Evolutionary conservation across 2,329 filamentous ascomycete genomes (phyloP).

Genomic region (Alternaria sp.): DNA sequence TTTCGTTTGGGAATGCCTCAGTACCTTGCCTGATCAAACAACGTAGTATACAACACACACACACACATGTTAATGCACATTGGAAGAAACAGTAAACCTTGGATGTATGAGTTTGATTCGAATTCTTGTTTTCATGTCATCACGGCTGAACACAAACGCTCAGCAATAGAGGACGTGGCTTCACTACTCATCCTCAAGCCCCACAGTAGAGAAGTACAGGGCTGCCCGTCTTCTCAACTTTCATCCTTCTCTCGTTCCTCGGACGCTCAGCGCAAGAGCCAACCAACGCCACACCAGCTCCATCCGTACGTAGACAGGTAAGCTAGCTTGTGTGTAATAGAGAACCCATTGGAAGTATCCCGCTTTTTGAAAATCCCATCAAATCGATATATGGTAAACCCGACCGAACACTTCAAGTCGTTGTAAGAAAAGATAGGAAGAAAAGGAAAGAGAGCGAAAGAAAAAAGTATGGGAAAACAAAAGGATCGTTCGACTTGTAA

Average conservation of each 20-base stretch:
- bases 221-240: constrained; percentile 17
- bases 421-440: constrained; percentile 20
- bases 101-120: not conserved
- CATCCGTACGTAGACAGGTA: constrained; percentile 4
- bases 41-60: not conserved
- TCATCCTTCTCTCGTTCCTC: not conserved
- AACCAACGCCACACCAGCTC: constrained; percentile 10
- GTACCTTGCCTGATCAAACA: not conserved
- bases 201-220: constrained; percentile 1
- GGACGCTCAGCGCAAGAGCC: constrained; percentile 5
- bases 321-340: constrained; percentile 1
- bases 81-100: not conserved
- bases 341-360: constrained; percentile 4
- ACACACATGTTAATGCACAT: not conserved
- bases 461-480: constrained; percentile 20
- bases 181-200: not conserved
- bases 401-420: constrained; percentile 33
- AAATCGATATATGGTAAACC: constrained; percentile 7
- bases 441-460: constrained; percentile 18
- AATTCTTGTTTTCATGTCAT: constrained; percentile 5
- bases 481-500: constrained; percentile 26
- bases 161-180: constrained; percentile 6
- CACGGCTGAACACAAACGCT: constrained; percentile 9
- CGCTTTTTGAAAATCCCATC: constrained; percentile 13
- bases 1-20: not conserved